Conservation (phyloP, 2,329 filamentous ascomycete species). For the Cladorrhinum sp. region DNA sequence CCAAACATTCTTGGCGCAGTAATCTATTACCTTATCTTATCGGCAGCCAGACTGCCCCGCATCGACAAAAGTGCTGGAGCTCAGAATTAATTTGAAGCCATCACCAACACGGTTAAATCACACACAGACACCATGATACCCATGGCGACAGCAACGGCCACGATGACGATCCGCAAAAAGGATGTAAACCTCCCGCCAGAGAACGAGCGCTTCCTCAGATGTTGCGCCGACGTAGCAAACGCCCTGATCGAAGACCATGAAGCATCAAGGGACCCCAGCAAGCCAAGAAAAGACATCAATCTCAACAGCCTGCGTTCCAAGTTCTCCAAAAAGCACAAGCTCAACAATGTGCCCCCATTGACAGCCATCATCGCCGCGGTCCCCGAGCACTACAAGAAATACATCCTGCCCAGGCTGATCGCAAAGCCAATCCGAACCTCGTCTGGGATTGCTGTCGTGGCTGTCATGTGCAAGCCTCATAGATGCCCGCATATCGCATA, state of each 20-base stretch:
- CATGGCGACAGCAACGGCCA: conserved; percentile 51
- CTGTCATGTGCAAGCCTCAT: conserved; percentile 99
- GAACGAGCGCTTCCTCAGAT: conserved; percentile 89
- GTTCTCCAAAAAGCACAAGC: conserved; percentile 86
- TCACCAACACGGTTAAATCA: too few relatives aligned
- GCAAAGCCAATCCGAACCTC: conserved; percentile 93
- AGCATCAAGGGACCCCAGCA: conserved; percentile 67
- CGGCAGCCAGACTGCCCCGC: background rate
- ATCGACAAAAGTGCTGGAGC: background rate
- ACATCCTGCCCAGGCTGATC: conserved; percentile 92
- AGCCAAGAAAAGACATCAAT: conserved; percentile 81
- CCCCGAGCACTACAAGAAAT: conserved; percentile 99
- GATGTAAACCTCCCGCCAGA: conserved; percentile 77
- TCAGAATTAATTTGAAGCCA: too few relatives aligned
- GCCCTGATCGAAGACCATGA: conserved; percentile 94
- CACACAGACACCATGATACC: background rate
- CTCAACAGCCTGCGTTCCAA: conserved; percentile 84
- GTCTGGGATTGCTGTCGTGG: conserved; percentile 94
- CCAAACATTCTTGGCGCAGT: background rate
- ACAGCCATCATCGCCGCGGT: conserved; percentile 98
- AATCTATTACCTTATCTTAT: background rate
- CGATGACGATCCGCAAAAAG: conserved; percentile 67
- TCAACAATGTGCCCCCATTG: conserved; percentile 83
- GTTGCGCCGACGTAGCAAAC: conserved; percentile 93
- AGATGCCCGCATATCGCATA: conserved; percentile 97